phyloP scores from a whole-genome alignment of 495 filamentous ascomycete genomes.

The Bacidia rubella region DNA sequence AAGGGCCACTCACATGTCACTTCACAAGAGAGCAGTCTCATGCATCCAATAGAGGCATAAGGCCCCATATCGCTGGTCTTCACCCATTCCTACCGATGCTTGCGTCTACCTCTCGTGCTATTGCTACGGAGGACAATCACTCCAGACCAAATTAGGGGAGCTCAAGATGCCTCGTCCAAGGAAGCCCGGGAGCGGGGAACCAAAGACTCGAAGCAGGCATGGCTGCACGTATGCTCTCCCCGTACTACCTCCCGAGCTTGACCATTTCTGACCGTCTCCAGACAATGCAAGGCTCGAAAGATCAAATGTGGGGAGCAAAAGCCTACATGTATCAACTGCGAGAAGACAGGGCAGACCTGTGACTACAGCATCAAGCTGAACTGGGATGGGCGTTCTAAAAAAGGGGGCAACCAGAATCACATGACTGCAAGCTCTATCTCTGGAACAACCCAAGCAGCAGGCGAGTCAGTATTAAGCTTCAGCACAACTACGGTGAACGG shows the following conservation, averaged over 20 bases:
- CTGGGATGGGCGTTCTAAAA: constrained; percentile 53
- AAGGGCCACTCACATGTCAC: too few relatives aligned
- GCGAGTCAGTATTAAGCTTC: not conserved
- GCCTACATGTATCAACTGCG: constrained; percentile 64
- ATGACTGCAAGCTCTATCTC: not conserved
- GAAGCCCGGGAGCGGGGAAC: constrained; percentile 50
- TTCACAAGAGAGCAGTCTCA: too few relatives aligned
- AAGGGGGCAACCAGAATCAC: constrained; percentile 21
- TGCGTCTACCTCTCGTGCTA: not conserved
- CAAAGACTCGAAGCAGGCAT: constrained; percentile 62
- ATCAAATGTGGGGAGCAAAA: constrained; percentile 83
- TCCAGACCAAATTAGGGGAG: not conserved
- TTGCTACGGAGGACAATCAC: not conserved
- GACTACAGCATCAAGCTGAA: constrained; percentile 80
- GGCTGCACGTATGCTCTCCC: constrained; percentile 61
- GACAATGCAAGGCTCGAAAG: constrained; percentile 76
- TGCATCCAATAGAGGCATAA: too few relatives aligned
- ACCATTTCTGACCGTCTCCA: constrained; percentile 21
- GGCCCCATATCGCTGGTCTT: not conserved
- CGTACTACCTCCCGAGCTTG: not conserved
- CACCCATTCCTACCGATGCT: not conserved
- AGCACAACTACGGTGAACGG: not conserved
- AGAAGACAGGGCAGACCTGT: constrained; percentile 60
- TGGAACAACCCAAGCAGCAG: not conserved
- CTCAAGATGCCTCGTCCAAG: constrained; percentile 61